These are phyloP conservation scores for Pseudocercospora pini-densiflorae DNA, from an alignment of 2,329 filamentous ascomycete genomes.

Conservation along the genomic window DNA sequence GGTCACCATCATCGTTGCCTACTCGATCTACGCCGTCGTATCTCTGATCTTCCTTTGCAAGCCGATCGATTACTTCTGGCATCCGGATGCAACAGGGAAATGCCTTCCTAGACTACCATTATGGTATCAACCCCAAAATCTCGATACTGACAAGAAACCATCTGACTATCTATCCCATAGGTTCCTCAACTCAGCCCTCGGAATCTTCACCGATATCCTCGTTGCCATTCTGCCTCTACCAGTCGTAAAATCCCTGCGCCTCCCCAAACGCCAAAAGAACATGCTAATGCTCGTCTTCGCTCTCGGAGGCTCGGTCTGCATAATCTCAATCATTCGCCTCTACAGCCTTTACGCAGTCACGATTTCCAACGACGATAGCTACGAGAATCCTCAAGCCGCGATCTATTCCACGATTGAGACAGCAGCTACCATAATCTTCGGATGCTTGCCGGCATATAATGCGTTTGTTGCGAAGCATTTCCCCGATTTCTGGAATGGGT, in stretches of 20 bases:
- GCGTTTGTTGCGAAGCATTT: constrained; percentile 8
- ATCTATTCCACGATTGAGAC: not conserved
- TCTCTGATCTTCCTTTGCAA: not conserved
- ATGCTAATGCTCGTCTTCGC: constrained; percentile 4
- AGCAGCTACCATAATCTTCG: not conserved
- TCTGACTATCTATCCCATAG: not conserved
- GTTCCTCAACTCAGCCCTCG: constrained; percentile 8
- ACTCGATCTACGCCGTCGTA: not conserved
- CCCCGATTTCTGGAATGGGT: not conserved
- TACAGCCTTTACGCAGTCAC: constrained; percentile 3
- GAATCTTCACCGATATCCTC: constrained; percentile 36
- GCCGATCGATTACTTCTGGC: constrained; percentile 6
- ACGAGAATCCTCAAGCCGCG: not conserved
- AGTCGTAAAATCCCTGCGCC: constrained; percentile 32
- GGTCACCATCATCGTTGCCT: not conserved
- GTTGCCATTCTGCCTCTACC: constrained; percentile 38
- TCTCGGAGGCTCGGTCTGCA: not conserved
- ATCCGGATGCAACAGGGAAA: not conserved
- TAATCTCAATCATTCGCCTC: not conserved
- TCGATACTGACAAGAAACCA: too few relatives aligned
- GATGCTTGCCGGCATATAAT: constrained; percentile 1
- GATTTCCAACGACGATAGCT: not conserved
- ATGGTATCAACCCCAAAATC: not conserved
- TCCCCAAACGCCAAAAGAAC: not conserved
- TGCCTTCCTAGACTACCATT: constrained; percentile 3